Conservation (phyloP, 805 yeast species). For the Candida silvicultrix region DNA sequence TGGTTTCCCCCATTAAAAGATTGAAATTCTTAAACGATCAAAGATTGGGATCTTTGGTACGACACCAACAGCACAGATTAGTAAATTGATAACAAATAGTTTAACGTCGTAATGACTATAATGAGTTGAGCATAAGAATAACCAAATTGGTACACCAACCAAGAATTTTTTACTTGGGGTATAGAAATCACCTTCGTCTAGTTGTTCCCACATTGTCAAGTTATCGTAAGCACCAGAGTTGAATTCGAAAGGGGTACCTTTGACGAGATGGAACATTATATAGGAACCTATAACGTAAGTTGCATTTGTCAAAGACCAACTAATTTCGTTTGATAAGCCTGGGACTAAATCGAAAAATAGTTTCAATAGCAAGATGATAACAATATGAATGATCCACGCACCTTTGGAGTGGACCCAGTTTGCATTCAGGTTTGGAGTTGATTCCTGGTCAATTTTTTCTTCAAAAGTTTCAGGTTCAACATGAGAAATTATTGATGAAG, state of each 20-base stretch:
- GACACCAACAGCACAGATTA: constrained; percentile 80
- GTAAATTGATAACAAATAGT: constrained; percentile 64
- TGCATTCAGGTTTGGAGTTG: constrained; percentile 87
- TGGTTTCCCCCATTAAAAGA: no score
- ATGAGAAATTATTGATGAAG: constrained; percentile 86
- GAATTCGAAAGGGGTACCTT: constrained; percentile 96
- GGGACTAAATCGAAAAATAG: constrained; percentile 75
- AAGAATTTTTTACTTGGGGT: constrained; percentile 94
- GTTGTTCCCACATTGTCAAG: constrained; percentile 98
- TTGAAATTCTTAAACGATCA: constrained; percentile 63
- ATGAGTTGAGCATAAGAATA: constrained; percentile 84
- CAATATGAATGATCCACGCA: constrained; percentile 93
- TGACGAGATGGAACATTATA: constrained; percentile 93
- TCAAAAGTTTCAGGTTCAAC: constrained; percentile 90
- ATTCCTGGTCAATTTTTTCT: constrained; percentile 84
- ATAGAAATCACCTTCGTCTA: constrained; percentile 90
- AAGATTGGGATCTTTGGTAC: constrained; percentile 85
- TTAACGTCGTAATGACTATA: constrained; percentile 80
- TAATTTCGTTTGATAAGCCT: constrained; percentile 72
- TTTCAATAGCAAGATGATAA: constrained; percentile 69
- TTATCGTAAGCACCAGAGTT: constrained; percentile 95
- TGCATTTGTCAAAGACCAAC: constrained; percentile 91
- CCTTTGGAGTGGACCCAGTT: constrained; percentile 95
- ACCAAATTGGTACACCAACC: constrained; percentile 84
- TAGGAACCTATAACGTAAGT: constrained; percentile 89